Evolutionary conservation across 495 filamentous ascomycete genomes (phyloP).

Genomic region (Amorphotheca resinae): DNA sequence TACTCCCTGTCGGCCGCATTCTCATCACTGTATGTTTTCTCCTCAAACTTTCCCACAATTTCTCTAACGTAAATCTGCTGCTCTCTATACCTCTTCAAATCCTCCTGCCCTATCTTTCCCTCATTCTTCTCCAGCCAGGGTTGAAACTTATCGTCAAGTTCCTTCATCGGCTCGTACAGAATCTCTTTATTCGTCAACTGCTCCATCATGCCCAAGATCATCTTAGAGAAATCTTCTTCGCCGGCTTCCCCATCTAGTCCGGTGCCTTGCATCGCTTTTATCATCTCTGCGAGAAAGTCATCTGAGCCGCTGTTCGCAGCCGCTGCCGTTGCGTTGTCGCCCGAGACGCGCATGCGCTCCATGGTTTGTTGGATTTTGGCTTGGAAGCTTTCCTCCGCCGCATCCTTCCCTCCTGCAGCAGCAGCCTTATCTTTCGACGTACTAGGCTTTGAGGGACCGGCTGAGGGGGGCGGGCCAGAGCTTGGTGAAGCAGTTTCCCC

Average conservation of each 20-base stretch:
- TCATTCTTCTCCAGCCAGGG: constrained; percentile 74
- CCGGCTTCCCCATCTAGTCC: constrained; percentile 48
- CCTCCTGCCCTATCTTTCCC: constrained; percentile 47
- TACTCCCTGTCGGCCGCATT: constrained; percentile 76
- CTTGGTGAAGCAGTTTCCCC: constrained; percentile 18
- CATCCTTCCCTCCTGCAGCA: constrained; percentile 12
- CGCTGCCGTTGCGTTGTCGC: constrained; percentile 68
- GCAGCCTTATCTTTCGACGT: constrained; percentile 16
- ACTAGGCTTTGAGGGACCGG: constrained; percentile 14
- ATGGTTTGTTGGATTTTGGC: constrained; percentile 84
- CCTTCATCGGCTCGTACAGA: constrained; percentile 96
- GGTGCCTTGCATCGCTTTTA: constrained; percentile 67
- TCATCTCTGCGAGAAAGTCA: constrained; percentile 71
- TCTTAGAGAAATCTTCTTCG: constrained; percentile 82
- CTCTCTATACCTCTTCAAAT: constrained; percentile 65
- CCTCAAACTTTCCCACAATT: constrained; percentile 83
- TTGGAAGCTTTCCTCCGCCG: constrained; percentile 61
- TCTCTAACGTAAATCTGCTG: constrained; percentile 74
- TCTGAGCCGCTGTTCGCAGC: constrained; percentile 54
- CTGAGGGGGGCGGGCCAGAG: neutral
- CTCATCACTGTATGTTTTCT: constrained; percentile 61
- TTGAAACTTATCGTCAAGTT: constrained; percentile 82
- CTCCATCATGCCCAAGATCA: constrained; percentile 96
- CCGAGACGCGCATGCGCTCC: constrained; percentile 84
- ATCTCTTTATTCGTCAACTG: constrained; percentile 97